Evolutionary conservation across 257 asterid species (phyloP), one percentile per base, ranked within the genome.

Genomic region (Oldenlandia corymbosa): DNA sequence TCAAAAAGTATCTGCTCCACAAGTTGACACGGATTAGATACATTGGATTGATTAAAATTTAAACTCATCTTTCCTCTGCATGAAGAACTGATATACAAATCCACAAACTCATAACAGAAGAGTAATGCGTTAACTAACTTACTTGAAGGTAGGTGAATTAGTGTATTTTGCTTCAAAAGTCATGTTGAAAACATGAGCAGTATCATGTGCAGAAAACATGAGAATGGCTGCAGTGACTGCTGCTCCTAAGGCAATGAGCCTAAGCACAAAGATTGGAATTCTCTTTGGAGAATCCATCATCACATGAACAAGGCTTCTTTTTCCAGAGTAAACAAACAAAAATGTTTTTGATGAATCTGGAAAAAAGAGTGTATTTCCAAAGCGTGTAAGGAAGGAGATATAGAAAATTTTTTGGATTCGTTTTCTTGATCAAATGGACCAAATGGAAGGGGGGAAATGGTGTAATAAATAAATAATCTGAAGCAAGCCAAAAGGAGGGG

Each of bases 211-310:
- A 1, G 95, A 79, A 66, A 79, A 65, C 96, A 86, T 91, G 46
- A 83, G 52, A 47, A 82, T 70, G 1, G 73, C 59, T 6, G 96
- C 96, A 17, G 81, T 36, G 23, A 80, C 79, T 1, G 84, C 26
- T 45, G 88, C 94, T 8, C 77, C 94, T 45, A 91, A 76, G 50
- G 94, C 98, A 27, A 91, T 21, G 42, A 91, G 85, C 88, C 96
- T 80, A 8, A 86, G 79, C 68, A 86, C 32, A 54, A 80, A 48
- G 21, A 88, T 60, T 6, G 91, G 85, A 30, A 83, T 60, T 36
- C 83, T 76, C 69, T 75, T 79, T 20, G 84, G 74, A 64, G 75
- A 60, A 61, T n/a, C n/a, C n/a, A n/a, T n/a, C n/a, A n/a, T n/a
- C 54, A 67, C 95, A 85, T 84, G n/a, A 50, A 21, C 49, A 45